Evolutionary conservation across 257 asterid species (phyloP).

Genomic region (Nicotiana tabacum): DNA sequence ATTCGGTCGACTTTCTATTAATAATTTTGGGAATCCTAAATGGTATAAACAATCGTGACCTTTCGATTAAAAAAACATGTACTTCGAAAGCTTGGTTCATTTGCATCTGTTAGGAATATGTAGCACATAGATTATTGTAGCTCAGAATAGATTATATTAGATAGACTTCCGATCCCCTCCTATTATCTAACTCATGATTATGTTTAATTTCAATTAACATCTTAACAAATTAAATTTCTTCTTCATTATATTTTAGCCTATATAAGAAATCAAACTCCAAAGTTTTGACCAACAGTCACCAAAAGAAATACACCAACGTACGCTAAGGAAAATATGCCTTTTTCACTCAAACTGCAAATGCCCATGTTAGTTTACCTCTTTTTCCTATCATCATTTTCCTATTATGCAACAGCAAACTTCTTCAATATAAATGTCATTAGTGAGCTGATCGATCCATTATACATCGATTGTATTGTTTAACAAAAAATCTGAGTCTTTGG

Average conservation of each 20-base stretch:
- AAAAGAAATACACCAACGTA: not conserved
- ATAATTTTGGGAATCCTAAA: too few species aligned
- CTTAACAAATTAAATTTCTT: not conserved
- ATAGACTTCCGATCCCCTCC: too few species aligned
- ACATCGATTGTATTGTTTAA: not conserved
- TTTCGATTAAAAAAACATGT: too few species aligned
- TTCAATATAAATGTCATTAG: not conserved
- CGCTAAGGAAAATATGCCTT: not conserved
- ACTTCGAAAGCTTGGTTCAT: too few species aligned
- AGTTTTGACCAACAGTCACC: not conserved
- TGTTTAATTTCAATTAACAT: not conserved
- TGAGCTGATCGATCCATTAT: not conserved
- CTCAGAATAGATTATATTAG: too few species aligned
- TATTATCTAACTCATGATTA: not conserved
- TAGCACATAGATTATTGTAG: too few species aligned
- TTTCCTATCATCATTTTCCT: not conserved
- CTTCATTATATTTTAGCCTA: not conserved
- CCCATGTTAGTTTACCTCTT: not conserved
- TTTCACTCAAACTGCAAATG: not conserved
- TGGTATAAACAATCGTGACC: too few species aligned
- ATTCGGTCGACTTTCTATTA: too few species aligned
- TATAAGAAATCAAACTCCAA: not conserved
- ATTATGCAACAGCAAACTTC: not conserved
- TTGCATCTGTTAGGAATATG: too few species aligned
- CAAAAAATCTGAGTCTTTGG: too few species aligned